Evolutionary conservation across 371 early-diverging fungal genomes (phyloP).

Genomic region (Rhizopus arrhizus): DNA sequence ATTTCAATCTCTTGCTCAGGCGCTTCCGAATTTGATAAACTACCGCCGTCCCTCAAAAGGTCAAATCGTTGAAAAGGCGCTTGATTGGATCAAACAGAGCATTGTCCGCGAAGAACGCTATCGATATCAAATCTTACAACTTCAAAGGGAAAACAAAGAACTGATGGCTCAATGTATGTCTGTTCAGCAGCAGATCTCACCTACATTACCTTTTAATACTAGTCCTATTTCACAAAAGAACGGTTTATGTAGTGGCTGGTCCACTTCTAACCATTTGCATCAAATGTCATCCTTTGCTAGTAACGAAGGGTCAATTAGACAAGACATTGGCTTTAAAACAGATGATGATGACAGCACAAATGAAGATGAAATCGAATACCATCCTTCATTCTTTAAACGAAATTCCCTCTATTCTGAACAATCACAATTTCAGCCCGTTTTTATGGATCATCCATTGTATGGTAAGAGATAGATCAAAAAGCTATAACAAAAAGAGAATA

Average conservation of each 20-base stretch:
- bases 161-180: slow-evolving; percentile 26
- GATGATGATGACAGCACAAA: slow-evolving; percentile 24
- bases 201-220: slow-evolving; percentile 1
- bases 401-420: not conserved
- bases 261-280: not conserved
- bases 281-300: slow-evolving; percentile 7
- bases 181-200: slow-evolving; percentile 1
- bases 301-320: slow-evolving; percentile 10
- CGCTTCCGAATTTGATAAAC: slow-evolving; percentile 62
- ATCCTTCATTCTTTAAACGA: not conserved
- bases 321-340: slow-evolving; percentile 7
- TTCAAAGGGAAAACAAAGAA: slow-evolving; percentile 39
- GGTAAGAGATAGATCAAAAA: no score
- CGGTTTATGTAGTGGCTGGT: slow-evolving; percentile 10
- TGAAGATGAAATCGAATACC: slow-evolving; percentile 20
- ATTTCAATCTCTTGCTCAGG: slow-evolving; percentile 67
- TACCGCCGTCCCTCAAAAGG: slow-evolving; percentile 68
- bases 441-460: slow-evolving; percentile 3
- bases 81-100: slow-evolving; percentile 54
- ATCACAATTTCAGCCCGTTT: not conserved
- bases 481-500: no score
- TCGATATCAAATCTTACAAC: slow-evolving; percentile 30
- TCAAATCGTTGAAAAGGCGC: slow-evolving; percentile 67
- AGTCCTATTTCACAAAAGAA: not conserved
- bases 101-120: slow-evolving; percentile 34